Percentiles rank a stretch among this genome's conserved stretches.
Conservation (phyloP, 306 rosid species). For the Quercus rubra region DNA sequence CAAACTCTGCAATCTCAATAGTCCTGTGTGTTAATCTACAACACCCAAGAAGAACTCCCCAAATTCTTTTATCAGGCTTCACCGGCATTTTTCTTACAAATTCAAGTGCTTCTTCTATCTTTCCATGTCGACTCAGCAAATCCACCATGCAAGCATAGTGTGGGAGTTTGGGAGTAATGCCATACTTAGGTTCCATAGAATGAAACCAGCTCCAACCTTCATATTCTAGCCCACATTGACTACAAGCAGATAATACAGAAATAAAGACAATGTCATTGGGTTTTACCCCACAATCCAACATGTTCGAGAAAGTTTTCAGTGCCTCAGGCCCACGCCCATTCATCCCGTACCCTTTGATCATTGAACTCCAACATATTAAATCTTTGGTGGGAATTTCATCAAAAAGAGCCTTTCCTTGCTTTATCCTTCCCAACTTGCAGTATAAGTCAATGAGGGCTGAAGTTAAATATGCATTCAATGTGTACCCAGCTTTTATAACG, state of each 20-base stretch:
- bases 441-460: conserved; percentile 19
- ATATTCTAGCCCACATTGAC: conserved; percentile 12
- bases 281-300: conserved; percentile 5
- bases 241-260: conserved; percentile 22
- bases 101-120: conserved; percentile 14
- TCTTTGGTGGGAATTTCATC: conserved; percentile 17
- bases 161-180: conserved; percentile 7
- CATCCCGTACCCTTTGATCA: conserved; percentile 22
- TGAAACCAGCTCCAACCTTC: conserved; percentile 24
- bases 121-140: conserved; percentile 13
- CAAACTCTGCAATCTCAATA: conserved; percentile 15
- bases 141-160: conserved; percentile 24
- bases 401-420: conserved; percentile 13
- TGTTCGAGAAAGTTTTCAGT: conserved; percentile 12
- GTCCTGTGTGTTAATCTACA: conserved; percentile 6
- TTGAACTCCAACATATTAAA: conserved; percentile 18
- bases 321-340: conserved; percentile 18
- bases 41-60: conserved; percentile 11
- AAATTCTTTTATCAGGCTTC: conserved; percentile 17
- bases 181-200: conserved; percentile 12
- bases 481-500: conserved; percentile 7
- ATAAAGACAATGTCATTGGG: conserved; percentile 13
- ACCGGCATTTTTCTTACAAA: conserved; percentile 15
- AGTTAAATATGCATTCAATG: not conserved
- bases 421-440: conserved; percentile 15